Percentiles rank a stretch among this genome's conserved stretches.
Evolutionary conservation across 2,329 filamentous ascomycete species (phyloP).

Genomic region (Alternaria metachromatica): DNA sequence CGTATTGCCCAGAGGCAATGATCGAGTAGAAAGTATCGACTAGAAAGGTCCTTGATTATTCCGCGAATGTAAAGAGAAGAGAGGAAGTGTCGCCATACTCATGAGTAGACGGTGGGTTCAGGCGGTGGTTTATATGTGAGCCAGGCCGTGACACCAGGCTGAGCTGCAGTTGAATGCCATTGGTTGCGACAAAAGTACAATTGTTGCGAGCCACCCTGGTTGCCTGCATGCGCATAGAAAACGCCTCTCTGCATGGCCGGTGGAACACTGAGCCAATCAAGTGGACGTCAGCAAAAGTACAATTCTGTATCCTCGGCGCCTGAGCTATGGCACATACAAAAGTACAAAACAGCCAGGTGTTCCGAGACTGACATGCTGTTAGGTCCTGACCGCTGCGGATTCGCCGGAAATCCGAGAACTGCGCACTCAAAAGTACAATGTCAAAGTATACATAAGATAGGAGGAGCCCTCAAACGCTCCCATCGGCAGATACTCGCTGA

Average conservation of each 20-base stretch:
- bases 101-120: neutral
- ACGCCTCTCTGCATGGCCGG: neutral
- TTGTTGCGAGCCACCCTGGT: neutral
- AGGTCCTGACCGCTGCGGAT: neutral
- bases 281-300: neutral
- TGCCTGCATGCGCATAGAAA: neutral
- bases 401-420: neutral
- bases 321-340: neutral
- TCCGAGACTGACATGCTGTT: neutral
- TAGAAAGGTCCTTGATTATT: no score
- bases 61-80: no score
- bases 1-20: neutral
- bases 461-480: neutral
- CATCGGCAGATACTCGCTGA: neutral
- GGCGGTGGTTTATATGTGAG: neutral
- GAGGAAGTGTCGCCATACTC: neutral
- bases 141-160: neutral
- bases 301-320: neutral
- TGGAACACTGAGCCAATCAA: neutral
- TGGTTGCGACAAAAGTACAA: neutral
- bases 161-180: neutral
- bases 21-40: neutral
- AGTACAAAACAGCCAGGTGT: neutral
- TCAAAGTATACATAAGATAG: neutral
- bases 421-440: constrained; percentile 3